Conservation (phyloP, 306 rosid species). For the Gleditsia sinensis region DNA sequence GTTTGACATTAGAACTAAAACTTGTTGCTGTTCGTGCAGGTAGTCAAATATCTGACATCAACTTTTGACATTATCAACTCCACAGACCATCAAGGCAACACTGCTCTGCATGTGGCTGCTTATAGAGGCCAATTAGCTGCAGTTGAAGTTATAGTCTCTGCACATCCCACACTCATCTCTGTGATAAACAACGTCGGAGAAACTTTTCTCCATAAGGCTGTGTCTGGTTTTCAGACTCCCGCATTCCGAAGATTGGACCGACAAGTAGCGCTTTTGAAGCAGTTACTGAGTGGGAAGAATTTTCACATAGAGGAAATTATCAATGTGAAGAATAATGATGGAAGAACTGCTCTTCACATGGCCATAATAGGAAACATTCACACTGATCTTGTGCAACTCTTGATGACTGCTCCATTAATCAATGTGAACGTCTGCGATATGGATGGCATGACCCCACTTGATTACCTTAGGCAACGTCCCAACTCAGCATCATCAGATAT, state of each 20-base stretch:
- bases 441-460: slow-evolving; percentile 86
- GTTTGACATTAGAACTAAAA: neutral
- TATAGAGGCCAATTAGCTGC: slow-evolving; percentile 79
- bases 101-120: slow-evolving; percentile 91
- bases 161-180: slow-evolving; percentile 58
- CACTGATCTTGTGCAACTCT: slow-evolving; percentile 84
- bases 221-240: slow-evolving; percentile 79
- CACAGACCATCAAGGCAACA: slow-evolving; percentile 79
- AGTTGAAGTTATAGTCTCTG: slow-evolving; percentile 69
- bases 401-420: slow-evolving; percentile 69
- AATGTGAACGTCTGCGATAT: slow-evolving; percentile 70
- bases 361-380: slow-evolving; percentile 86
- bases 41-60: slow-evolving; percentile 60
- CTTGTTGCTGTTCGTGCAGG: slow-evolving; percentile 56
- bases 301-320: slow-evolving; percentile 58
- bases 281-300: slow-evolving; percentile 53
- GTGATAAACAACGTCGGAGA: slow-evolving; percentile 69
- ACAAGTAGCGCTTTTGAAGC: slow-evolving; percentile 79
- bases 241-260: slow-evolving; percentile 79
- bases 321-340: slow-evolving; percentile 70
- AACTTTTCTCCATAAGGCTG: slow-evolving; percentile 87
- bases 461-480: slow-evolving; percentile 74
- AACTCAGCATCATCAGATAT: slow-evolving; percentile 73
- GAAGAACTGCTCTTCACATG: slow-evolving; percentile 84
- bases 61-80: slow-evolving; percentile 65